Evolutionary conservation across 2,329 filamentous ascomycete genomes (phyloP), one percentile per base, ranked within the genome.

Genomic region (Talaromyces funiculosus): DNA sequence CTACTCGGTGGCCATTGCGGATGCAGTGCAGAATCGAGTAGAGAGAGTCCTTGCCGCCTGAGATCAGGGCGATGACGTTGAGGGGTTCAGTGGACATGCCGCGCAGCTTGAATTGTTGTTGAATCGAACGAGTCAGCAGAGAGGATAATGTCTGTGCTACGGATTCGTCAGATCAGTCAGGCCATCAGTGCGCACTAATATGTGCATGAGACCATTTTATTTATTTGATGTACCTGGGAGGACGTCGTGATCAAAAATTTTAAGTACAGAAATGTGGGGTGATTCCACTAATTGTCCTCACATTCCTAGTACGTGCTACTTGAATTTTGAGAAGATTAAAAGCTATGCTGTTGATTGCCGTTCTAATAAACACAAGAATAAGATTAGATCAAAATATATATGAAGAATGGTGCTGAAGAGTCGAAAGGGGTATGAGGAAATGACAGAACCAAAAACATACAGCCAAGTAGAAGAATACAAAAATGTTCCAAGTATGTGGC

Each of bases 1-100:
- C 84, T 51, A 99, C 80, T 64, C 83, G 83, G 75, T 97, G 93
- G 24, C 90, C 92, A 73, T 96, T 90, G 62, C 86, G 85, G 65
- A 91, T 81, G 75, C 92, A 97, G 78, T 99, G 94, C 61, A 97
- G 83, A 66, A 96, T 83, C 20, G 90, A 93, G 79, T 90, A 97
- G 74, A 99, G 88, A 65, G 93, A 97, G 79, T 99, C 94, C 78
- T 99, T 99, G 66, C 94, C 94, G 62, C 94, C 94, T 20, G 94
- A 99, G 65, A 99, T 88, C 64, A 99, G 81, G 54, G 90, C 93
- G 67, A 99, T 92, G 64, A 97, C 92, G 67, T 92, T 88, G 7
- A 84, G 72, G 29, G 63, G 45, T 20, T 45, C 43, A 20, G 43
- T 47, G 8, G 53, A 43, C 8, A 58, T 56, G 53, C 16, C 6